These are phyloP conservation scores for Rosa rugosa DNA, from an alignment of 306 rosid species.

Conservation along the genomic window DNA sequence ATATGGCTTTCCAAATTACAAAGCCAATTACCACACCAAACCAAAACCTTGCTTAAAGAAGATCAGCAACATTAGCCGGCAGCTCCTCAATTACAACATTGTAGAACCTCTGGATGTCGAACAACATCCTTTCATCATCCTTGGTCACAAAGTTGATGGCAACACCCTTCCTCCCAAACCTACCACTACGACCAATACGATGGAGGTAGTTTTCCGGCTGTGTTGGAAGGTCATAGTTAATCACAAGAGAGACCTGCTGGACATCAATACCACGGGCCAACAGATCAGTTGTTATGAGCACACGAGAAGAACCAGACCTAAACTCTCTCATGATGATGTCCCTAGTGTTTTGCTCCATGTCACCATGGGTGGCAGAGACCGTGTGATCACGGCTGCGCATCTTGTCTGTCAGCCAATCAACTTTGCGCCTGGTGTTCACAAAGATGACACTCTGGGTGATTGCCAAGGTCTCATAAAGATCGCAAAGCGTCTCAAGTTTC, in stretches of 20 bases:
- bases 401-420: conserved; percentile 69
- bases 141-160: conserved; percentile 65
- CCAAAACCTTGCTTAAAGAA: conserved; percentile 47
- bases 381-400: conserved; percentile 68
- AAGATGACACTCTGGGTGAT: conserved; percentile 68
- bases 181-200: conserved; percentile 73
- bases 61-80: conserved; percentile 72
- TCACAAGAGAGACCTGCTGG: conserved; percentile 68
- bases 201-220: conserved; percentile 72
- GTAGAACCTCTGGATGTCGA: conserved; percentile 61
- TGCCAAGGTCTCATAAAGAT: conserved; percentile 64
- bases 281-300: conserved; percentile 67
- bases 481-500: conserved; percentile 70
- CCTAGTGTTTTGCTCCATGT: conserved; percentile 79
- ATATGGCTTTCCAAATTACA: conserved; percentile 28
- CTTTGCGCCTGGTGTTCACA: conserved; percentile 71
- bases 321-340: conserved; percentile 79
- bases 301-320: conserved; percentile 75
- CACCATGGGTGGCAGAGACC: conserved; percentile 73
- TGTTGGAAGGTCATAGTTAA: conserved; percentile 68
- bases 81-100: conserved; percentile 65
- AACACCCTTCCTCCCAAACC: conserved; percentile 73
- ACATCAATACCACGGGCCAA: conserved; percentile 74
- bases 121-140: conserved; percentile 65
- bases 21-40: conserved; percentile 30